Evolutionary conservation across 768 basidiomycete genomes (phyloP), one percentile per base, ranked within the genome.

Genomic region (Collybiopsis luxurians): DNA sequence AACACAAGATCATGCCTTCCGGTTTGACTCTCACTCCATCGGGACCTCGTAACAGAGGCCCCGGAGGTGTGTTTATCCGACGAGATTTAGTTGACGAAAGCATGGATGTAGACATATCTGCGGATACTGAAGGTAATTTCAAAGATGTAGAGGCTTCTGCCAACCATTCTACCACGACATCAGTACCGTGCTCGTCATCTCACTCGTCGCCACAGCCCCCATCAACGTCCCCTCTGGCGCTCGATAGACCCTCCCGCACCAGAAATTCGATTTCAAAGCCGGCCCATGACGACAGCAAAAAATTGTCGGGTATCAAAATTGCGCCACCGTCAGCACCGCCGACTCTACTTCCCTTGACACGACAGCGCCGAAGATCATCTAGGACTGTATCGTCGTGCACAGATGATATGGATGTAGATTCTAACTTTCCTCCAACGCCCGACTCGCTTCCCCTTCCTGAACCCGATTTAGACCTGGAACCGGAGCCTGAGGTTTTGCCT

Each of bases 41-140:
- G 17, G 57, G 56, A 9, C 42, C 39, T 21, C 59, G 69, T 60
- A 46, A 64, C 60, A 45, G 69, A 61, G 31, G 54, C 2, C 62
- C 70, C 19, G 58, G 68, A 50, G 81, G 76, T 1, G 81, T 86
- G 26, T 83, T 79, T 59, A 74, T 85, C 36, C 77, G 83, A 13
- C 71, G 74, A 27, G 85, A 87, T 60, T 65, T 78, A 2, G 82
- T 78, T 27, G 85, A 87, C 56, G 85, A 87, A 64, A 85, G 77
- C 55, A 75, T 71, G 46, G 81, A 85, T 39, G 83, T 87, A 11
- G 84, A 88, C 59, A 76, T 86, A 30, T 75, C 72, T 4, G 59
- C 71, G 24, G 75, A 72, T 34, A 74, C 69, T 44, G 64, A 69
- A 60, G 63, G 54, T 13, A 30, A 23, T 34, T 36, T 19, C 11